Percentiles rank a stretch among this genome's conserved stretches.
Evolutionary conservation across 768 basidiomycete genomes (phyloP).

Genomic region (Galerina sulciceps): DNA sequence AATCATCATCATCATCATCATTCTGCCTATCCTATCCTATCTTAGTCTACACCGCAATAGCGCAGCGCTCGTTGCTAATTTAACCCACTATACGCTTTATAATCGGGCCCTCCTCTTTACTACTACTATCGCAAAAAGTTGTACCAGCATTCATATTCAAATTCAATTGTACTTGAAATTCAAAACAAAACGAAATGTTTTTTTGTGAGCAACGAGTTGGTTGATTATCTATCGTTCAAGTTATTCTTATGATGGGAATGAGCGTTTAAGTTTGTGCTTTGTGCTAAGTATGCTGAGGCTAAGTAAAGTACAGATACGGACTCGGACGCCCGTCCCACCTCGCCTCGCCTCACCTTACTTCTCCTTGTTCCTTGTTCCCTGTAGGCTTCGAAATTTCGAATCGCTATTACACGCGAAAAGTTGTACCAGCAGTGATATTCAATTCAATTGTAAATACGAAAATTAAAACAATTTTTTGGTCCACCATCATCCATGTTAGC

Average conservation of each 20-base stretch:
- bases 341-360: slow-evolving; percentile 1
- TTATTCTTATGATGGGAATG: no score
- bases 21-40: background rate
- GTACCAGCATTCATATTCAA: no score
- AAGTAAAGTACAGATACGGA: no score
- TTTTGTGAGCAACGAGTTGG: no score
- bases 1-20: background rate
- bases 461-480: background rate
- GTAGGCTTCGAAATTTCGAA: background rate
- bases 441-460: background rate
- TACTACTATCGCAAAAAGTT: background rate
- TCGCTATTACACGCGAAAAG: no score
- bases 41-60: background rate
- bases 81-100: background rate
- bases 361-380: no score
- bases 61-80: background rate
- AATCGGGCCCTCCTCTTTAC: background rate
- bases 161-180: background rate
- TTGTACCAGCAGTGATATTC: no score
- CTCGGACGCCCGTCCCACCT: background rate
- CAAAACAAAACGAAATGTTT: background rate
- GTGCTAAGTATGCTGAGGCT: no score
- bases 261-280: no score
- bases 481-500: background rate
- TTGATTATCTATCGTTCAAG: no score